phyloP scores from a whole-genome alignment of 2,329 filamentous ascomycete species.

The Penicillium sp. region DNA sequence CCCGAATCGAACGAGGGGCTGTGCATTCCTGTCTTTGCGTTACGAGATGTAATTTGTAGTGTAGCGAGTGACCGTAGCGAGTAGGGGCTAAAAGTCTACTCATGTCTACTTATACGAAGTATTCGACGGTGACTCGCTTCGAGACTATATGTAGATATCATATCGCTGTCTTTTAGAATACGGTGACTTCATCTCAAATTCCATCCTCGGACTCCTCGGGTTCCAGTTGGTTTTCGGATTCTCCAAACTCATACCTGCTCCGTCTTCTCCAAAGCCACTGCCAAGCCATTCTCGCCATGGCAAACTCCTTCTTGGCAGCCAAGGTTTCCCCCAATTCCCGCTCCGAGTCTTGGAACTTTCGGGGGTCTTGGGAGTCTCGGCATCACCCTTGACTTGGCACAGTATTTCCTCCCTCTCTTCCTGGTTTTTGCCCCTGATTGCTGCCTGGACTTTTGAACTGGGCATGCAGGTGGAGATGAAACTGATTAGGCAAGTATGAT shows the following conservation, averaged over 20 bases:
- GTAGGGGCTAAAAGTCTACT: neutral
- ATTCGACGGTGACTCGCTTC: too few species aligned
- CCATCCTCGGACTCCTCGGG: neutral
- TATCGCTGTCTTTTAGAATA: too few species aligned
- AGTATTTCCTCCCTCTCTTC: neutral
- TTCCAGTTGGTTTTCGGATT: neutral
- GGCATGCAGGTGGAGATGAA: neutral
- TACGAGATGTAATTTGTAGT: too few species aligned
- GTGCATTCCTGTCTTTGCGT: conserved; percentile 11
- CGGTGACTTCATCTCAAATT: too few species aligned
- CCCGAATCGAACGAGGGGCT: conserved; percentile 12
- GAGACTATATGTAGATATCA: too few species aligned
- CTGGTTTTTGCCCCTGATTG: neutral
- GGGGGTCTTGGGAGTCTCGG: conserved; percentile 14
- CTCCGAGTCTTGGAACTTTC: conserved; percentile 18
- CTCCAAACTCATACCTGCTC: too few species aligned
- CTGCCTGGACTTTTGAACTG: neutral
- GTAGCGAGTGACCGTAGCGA: too few species aligned
- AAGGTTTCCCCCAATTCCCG: conserved; percentile 26
- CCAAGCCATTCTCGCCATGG: conserved; percentile 18
- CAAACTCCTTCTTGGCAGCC: conserved; percentile 23
- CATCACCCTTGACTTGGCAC: conserved; percentile 1
- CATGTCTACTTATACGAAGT: too few species aligned
- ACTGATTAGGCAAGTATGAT: too few species aligned
- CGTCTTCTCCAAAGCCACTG: conserved; percentile 2